Evolutionary conservation across 2,329 filamentous ascomycete genomes (phyloP).

Genomic region (Sclerotinia nivalis): DNA sequence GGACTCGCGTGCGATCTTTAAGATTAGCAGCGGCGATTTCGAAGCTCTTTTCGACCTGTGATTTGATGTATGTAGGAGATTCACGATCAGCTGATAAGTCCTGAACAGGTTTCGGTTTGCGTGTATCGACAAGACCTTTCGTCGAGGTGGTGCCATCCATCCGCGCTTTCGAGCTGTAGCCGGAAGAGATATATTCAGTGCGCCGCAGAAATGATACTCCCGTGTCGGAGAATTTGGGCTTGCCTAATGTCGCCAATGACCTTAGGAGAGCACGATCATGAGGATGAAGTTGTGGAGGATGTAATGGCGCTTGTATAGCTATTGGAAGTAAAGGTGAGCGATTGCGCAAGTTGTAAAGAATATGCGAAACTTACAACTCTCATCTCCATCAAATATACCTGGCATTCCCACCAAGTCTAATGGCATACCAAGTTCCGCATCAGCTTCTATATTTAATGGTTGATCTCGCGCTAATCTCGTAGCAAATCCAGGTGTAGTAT

Average conservation of each 20-base stretch:
- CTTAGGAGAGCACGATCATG: slow-evolving; percentile 82
- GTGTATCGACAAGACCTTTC: slow-evolving; percentile 50
- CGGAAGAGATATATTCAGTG: slow-evolving; percentile 87
- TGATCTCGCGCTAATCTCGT: slow-evolving; percentile 88
- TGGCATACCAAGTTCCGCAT: slow-evolving; percentile 97
- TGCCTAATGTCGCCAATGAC: slow-evolving; percentile 80
- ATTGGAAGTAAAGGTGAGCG: slow-evolving; percentile 32
- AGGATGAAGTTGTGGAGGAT: slow-evolving; percentile 72
- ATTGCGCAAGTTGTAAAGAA: slow-evolving; percentile 23
- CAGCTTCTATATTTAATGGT: slow-evolving; percentile 92
- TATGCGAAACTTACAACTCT: slow-evolving; percentile 68
- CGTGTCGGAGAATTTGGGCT: slow-evolving; percentile 72
- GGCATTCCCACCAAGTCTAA: slow-evolving; percentile 94
- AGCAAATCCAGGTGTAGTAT: slow-evolving; percentile 87
- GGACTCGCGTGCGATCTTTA: slow-evolving; percentile 55
- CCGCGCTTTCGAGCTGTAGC: slow-evolving; percentile 49
- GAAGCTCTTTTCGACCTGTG: slow-evolving; percentile 65
- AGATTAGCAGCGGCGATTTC: slow-evolving; percentile 55
- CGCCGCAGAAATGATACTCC: slow-evolving; percentile 91
- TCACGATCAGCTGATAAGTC: slow-evolving; percentile 51
- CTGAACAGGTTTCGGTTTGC: slow-evolving; percentile 49
- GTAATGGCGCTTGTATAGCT: slow-evolving; percentile 81
- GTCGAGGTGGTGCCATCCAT: slow-evolving; percentile 53
- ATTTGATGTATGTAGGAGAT: slow-evolving; percentile 66
- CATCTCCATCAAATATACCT: slow-evolving; percentile 91